These are phyloP conservation scores for Fusarium longipes DNA, from an alignment of 2,329 filamentous ascomycete species.

Conservation along the genomic window DNA sequence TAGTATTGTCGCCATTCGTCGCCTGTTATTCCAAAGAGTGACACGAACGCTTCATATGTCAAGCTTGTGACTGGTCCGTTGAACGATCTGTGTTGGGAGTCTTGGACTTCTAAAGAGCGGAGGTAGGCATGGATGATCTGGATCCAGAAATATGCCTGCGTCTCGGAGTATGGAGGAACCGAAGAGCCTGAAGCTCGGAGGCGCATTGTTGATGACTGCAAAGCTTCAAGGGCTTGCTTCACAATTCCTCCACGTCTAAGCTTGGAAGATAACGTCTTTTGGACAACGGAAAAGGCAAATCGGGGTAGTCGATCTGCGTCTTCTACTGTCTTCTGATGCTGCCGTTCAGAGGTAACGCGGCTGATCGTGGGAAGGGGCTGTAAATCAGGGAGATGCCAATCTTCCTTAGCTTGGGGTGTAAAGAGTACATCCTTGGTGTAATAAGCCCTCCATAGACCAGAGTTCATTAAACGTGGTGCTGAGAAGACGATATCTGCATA, in stretches of 20 bases:
- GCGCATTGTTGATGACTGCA: conserved; percentile 45
- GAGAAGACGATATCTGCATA: conserved; percentile 44
- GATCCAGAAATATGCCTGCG: conserved; percentile 50
- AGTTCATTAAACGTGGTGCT: conserved; percentile 47
- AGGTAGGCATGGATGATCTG: conserved; percentile 43
- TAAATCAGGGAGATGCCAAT: conserved; percentile 49
- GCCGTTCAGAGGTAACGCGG: background rate
- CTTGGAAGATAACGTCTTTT: conserved; percentile 37
- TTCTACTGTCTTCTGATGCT: fast-evolving
- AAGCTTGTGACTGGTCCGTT: conserved; percentile 12
- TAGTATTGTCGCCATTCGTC: conserved; percentile 48
- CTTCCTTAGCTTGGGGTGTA: conserved; percentile 42
- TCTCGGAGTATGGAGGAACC: conserved; percentile 48
- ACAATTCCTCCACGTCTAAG: conserved; percentile 43
- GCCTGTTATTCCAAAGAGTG: conserved; percentile 38
- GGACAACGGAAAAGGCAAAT: conserved; percentile 49
- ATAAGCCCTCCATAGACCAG: conserved; percentile 47
- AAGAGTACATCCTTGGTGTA: conserved; percentile 51
- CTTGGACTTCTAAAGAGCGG: conserved; percentile 18
- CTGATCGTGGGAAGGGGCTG: conserved; percentile 43
- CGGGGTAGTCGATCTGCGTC: conserved; percentile 41
- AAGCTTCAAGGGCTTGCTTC: conserved; percentile 40
- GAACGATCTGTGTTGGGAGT: background rate
- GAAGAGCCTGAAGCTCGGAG: conserved; percentile 26
- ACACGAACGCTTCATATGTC: conserved; percentile 39